Base-by-base conservation (phyloP, 2,329 filamentous ascomycete genomes). In the Aspergillus fumigatiaffinis region DNA sequence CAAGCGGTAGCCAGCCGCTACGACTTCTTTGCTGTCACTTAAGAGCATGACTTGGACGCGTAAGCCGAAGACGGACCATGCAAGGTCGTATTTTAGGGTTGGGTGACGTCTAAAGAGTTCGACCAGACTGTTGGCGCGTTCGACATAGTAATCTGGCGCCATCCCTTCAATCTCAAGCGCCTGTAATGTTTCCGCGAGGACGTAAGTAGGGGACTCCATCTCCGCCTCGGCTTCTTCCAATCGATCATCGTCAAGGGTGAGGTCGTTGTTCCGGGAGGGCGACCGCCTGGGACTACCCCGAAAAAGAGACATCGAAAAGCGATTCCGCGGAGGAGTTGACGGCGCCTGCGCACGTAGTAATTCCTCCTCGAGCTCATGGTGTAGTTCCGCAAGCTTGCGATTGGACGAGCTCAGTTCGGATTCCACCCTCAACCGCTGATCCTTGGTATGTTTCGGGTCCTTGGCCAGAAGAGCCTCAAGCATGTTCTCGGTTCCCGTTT, bases 401-500 rank as follows among this genome's bases (percentile, higher is more conserved):
- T 96, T 97, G 25, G 92, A 95, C 38, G 91, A 88, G 71, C 87
- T 94, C 65, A 99, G 81, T 77, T 99, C 94, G 51, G 90, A 89
- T 77, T 99, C 90, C 28, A 92, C 90, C 66, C 84, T 83, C 59
- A 84, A 80, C 48, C 90, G 84, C 71, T 93, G 90, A 59, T 93
- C 93, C 71, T 92, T 95, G 61, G 90, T 89, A 73, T 97, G 93
- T 77, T 97, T 99, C 49, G 91, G 89, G 74, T 96, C 97, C 76
- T 99, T 99, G 48, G 87, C 84, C 73, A 97, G 91, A 63, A 99
- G 79, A 12, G 94, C 94, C 78, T 99, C 94, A 42, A 99, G 81
- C 84, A 99, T 87, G 72, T 99, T 99, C 79, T 99, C 94, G 57
- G 93, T 97, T 21, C 94, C 94, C 68, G 93, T 90, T 75, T 96